A percentile compares a stretch with the other conserved stretches of the same genome.
phyloP scores from a whole-genome alignment of 495 filamentous ascomycete species.

The Cenococcum geophilum region DNA sequence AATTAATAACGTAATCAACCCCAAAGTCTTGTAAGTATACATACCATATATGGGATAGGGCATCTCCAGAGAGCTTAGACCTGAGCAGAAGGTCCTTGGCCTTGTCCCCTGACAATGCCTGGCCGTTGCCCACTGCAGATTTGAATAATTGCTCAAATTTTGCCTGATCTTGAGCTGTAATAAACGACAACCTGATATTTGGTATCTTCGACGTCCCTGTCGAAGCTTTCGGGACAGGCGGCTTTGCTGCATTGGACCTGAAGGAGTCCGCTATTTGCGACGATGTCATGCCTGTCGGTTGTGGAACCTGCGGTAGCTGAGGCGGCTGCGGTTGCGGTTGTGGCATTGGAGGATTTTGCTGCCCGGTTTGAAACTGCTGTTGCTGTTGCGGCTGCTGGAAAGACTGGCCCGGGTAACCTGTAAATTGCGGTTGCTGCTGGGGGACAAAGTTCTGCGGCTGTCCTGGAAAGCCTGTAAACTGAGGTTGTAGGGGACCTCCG shows the following conservation, averaged over 20 bases:
- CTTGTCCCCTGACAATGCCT: slow-evolving; percentile 85
- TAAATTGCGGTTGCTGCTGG: slow-evolving; percentile 47
- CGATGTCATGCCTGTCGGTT: slow-evolving; percentile 57
- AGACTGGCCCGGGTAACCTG: slow-evolving; percentile 47
- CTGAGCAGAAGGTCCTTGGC: slow-evolving; percentile 81
- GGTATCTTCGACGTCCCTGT: slow-evolving; percentile 66
- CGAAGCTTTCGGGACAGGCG: slow-evolving; percentile 48
- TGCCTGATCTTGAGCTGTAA: slow-evolving; percentile 90
- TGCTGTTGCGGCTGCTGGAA: slow-evolving; percentile 43
- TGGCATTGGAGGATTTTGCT: slow-evolving; percentile 13
- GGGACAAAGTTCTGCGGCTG: slow-evolving; percentile 43
- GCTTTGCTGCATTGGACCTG: slow-evolving; percentile 42
- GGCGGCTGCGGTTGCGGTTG: slow-evolving; percentile 44
- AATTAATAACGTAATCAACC: slow-evolving; percentile 2
- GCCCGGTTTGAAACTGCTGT: slow-evolving; percentile 32
- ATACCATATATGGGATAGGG: slow-evolving; percentile 81
- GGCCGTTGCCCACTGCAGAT: slow-evolving; percentile 80
- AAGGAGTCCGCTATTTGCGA: slow-evolving; percentile 83
- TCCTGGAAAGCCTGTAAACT: slow-evolving; percentile 52
- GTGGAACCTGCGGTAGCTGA: slow-evolving; percentile 38
- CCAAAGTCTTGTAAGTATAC: slow-evolving; percentile 14
- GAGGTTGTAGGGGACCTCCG: slow-evolving; percentile 51
- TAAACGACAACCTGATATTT: slow-evolving; percentile 91
- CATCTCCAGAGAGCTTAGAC: slow-evolving; percentile 76
- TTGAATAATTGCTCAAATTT: slow-evolving; percentile 99